Evolutionary conservation across 106 monocot genomes (phyloP).

Genomic region (Allium cepa): DNA sequence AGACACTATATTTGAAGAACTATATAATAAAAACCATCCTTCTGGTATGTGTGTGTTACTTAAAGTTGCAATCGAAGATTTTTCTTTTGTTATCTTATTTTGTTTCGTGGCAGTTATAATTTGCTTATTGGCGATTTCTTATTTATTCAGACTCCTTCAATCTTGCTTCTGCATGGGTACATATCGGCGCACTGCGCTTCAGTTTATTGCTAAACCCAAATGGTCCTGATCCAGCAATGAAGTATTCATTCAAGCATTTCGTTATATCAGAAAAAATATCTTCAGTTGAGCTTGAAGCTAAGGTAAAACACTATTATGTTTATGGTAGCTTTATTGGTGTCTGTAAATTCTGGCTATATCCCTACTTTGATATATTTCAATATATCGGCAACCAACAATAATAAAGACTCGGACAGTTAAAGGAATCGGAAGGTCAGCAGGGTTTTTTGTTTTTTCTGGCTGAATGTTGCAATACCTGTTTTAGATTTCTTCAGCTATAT

Average conservation of each 20-base stretch:
- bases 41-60: conserved; percentile 16
- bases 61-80: not conserved
- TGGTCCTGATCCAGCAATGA: conserved; percentile 57
- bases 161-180: conserved; percentile 72
- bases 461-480: no score
- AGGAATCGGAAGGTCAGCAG: no score
- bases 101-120: no score
- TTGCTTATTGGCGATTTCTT: not conserved
- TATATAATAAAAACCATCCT: conserved; percentile 27
- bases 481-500: no score
- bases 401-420: no score
- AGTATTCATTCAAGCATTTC: conserved; percentile 58
- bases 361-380: no score
- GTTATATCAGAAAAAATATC: conserved; percentile 53
- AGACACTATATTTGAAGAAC: conserved; percentile 39
- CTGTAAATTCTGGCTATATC: no score
- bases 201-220: conserved; percentile 37
- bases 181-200: conserved; percentile 72
- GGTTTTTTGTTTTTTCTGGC: no score
- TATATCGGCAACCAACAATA: no score
- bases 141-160: conserved; percentile 32
- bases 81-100: not conserved
- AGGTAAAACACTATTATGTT: conserved; percentile 28
- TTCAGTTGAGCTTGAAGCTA: conserved; percentile 59
- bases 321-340: no score